Conservation (phyloP, 140 eudicot species). For the Anethum foeniculum region DNA sequence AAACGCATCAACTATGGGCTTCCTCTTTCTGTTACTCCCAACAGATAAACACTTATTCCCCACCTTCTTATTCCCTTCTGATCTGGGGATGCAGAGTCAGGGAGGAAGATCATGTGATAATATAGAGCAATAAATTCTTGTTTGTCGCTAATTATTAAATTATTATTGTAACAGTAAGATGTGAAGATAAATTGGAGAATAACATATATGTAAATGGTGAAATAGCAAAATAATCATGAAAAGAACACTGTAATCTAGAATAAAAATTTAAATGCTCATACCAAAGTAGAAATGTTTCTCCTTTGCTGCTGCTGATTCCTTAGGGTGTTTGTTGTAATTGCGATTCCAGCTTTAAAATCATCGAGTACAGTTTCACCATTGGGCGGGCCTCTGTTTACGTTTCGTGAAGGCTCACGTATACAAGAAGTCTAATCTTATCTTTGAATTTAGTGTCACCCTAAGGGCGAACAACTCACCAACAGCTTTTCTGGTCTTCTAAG, state of each 20-base stretch:
- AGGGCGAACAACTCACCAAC: too few species aligned
- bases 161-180: not conserved
- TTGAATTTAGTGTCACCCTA: too few species aligned
- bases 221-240: not conserved
- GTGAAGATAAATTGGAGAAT: not conserved
- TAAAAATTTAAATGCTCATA: too few species aligned
- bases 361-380: not conserved
- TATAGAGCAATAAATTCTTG: too few species aligned
- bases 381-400: not conserved
- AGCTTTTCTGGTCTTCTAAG: too few species aligned
- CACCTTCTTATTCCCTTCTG: not conserved
- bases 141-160: too few species aligned
- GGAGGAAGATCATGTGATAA: not conserved
- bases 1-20: not conserved
- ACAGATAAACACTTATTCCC: not conserved
- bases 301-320: not conserved
- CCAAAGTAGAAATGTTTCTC: not conserved
- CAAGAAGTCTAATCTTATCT: not conserved
- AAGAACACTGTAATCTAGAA: too few species aligned
- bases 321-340: not conserved
- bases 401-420: not conserved
- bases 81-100: not conserved
- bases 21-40: not conserved
- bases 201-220: too few species aligned
- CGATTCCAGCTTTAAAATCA: not conserved